Base-by-base conservation (phyloP, 1,284 basidiomycete species). In the Omphalotus olearius region DNA sequence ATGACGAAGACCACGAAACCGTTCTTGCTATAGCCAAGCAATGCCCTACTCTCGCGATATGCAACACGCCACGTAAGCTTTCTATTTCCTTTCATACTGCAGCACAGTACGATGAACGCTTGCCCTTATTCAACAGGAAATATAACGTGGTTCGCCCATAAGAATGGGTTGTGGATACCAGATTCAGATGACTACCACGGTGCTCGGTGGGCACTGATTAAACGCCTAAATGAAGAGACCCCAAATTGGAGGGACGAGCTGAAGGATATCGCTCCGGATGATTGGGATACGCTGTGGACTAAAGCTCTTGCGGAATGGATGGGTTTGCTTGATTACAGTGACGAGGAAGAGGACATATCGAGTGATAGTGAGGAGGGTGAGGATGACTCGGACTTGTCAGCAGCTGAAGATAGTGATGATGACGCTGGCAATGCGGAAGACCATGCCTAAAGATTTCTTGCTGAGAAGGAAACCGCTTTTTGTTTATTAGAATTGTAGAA, bases 1-100 rank as follows among this genome's bases (percentile, higher is more conserved):
- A 35, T 18, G 44, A 45, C 30, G 44, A 45, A 33, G 44, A 45
- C n/a, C 36, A 45, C n/a, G n/a, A 28, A 35, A 6, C 44, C 6
- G 30, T 45, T 18, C 30, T 14, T 20, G 44, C 36, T 2, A 35
- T 28, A 35, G 30, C 30, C 14, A 16, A 36, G 18, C 25, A 35
- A 25, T 45, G 44, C 17, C 44, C 44, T 7, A 35, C 25, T 30
- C 17, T 45, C 30, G 13, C n/a, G 6, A 33, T 33, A 9, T 45
- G 25, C 44, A 30, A 20, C 14, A 45, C 44, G 33, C 44, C 44
- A 30, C 44, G 44, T 45, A 13, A 45, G 44, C 30, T 30, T 10
- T 5, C 41, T 33, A 3, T 10, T 6, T 28, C 16, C 14, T 28
- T 30, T 23, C n/a, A 43, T 7, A 26, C 41, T n/a, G 9, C 14